Base-by-base conservation (phyloP, 345 rosid genomes). In the Carallia pectinifolia region DNA sequence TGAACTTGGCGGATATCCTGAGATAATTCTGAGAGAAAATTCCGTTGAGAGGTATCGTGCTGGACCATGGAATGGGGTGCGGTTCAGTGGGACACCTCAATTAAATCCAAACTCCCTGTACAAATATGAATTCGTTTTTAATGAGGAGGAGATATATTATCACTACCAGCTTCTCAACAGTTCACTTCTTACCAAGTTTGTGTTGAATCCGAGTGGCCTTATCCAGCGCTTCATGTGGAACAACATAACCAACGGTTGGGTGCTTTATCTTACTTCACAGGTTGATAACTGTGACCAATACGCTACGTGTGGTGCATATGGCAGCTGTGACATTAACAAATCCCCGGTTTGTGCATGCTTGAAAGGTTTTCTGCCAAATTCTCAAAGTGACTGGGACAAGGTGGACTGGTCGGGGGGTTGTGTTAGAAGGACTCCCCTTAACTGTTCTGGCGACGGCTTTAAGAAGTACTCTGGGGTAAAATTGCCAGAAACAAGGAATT, bases 31-130 rank as follows among this genome's bases (percentile, higher is more conserved):
- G 52, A 56, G 19, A 18, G 31, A 55, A 7, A 59, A 8, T 4
- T 13, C 30, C 3, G 10, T 0, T 2, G 58, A 34, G 40, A 7
- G 7, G 33, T 71, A 7, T 40, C 36, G 75, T 33, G 33, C 63
- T 2, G 77, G 77, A 9, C 61, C 72, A 6, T 74, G 72, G 72
- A 74, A 67, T 39, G 72, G 72, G 0, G 0, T 62, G 1, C 27
- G 68, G 9, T 68, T 68, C 40, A 52, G 48, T 2, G 77, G 77
- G 5, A 37, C 68, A 7, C 68, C 72, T 38, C 31, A 36, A 1
- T 31, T 67, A 64, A 39, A 33, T 30, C 67, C n/a, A 17, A 54
- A 74, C 56, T 12, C 34, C 0, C 15, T 74, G 1, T 74, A 61
- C 52, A 62, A 36, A 6, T 67, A 3, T 27, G 62, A 8, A 31